Conservation (phyloP, 1,139 yeast genomes). For the Meyerozyma smithsonii region DNA sequence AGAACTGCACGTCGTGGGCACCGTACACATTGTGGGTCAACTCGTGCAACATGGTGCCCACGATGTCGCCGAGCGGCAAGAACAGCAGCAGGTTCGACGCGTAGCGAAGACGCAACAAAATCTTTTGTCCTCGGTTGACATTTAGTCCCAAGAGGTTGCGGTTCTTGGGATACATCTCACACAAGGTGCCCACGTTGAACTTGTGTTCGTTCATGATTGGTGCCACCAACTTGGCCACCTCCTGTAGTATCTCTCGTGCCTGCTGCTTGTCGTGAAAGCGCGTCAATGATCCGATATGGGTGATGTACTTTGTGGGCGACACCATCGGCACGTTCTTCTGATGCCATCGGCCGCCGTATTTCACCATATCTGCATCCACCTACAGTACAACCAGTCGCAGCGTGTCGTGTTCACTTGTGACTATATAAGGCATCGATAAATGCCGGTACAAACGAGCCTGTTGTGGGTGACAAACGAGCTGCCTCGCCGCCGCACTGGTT, state of each 20-base stretch:
- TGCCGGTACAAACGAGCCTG: slow-evolving; percentile 9
- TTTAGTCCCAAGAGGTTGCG: slow-evolving; percentile 70
- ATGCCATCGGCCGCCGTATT: slow-evolving; percentile 1
- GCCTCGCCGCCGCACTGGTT: slow-evolving; percentile 65
- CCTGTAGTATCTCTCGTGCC: slow-evolving; percentile 55
- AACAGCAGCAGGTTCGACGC: slow-evolving; percentile 54
- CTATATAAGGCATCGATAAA: slow-evolving; percentile 9
- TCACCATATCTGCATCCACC: neutral
- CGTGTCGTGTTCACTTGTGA: neutral
- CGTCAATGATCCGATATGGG: slow-evolving; percentile 53
- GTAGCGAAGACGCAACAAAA: slow-evolving; percentile 66
- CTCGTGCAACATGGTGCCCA: slow-evolving; percentile 89
- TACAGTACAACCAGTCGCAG: neutral
- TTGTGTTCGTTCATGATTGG: slow-evolving; percentile 71
- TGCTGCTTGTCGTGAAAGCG: slow-evolving; percentile 49
- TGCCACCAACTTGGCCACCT: slow-evolving; percentile 57
- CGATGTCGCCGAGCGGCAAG: slow-evolving; percentile 58
- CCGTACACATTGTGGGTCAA: slow-evolving; percentile 76
- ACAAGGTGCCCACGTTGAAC: slow-evolving; percentile 61
- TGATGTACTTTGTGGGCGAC: slow-evolving; percentile 20
- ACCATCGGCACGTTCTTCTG: neutral
- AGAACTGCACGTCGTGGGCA: slow-evolving; percentile 74
- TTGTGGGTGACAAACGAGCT: slow-evolving; percentile 15
- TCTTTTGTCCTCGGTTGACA: slow-evolving; percentile 77
- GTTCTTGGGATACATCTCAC: slow-evolving; percentile 83